Base-by-base conservation (phyloP, 257 asterid genomes). In the Plectranthus barbatus region DNA sequence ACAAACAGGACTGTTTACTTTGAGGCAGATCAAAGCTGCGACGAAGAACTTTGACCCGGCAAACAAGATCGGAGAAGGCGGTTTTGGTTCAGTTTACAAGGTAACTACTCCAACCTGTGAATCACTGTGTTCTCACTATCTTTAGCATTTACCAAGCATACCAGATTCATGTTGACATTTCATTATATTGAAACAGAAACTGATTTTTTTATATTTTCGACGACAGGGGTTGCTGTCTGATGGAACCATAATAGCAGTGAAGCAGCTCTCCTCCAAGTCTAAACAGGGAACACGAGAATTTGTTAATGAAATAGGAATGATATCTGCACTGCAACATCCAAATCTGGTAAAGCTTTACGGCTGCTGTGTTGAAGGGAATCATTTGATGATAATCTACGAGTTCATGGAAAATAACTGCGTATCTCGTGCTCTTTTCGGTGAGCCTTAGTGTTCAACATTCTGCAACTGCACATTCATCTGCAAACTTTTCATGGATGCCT, bases 1-100 rank as follows among this genome's bases (percentile, higher is more conserved):
- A 36, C 97, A 88, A 70, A 88, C 91, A 0, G 95, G 95, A 20
- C 36, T 82, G 29, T 91, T 88, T 67, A 84, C 98, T 31, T 69
- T 88, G 57, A 78, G 72, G 74, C 96, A 88, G 72, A 78, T 91
- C 23, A 88, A 91, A 78, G 77, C 86, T 40, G 98, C 96, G 14
- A 91, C 98, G 8, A 88, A 74, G 69, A 85, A 86, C 69, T 88
- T 91, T 54, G 95, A 88, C 77, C 88, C 84, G 7, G 88, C 60
- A 19, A 86, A 84, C 82, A 91, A 91, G 89, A 68, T 91, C 44
- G 98, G 98, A 18, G 98, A 91, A 72, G 98, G 96, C 52, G 98
- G 98, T 41, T 91, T 88, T 61, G 98, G 98, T 67, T 70, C 87
- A 23, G 98, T 91, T 58, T 84, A 81, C 81, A 91, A 88, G 96